Evolutionary conservation across 2,329 filamentous ascomycete genomes (phyloP).

Genomic region (Exophiala mesophila): DNA sequence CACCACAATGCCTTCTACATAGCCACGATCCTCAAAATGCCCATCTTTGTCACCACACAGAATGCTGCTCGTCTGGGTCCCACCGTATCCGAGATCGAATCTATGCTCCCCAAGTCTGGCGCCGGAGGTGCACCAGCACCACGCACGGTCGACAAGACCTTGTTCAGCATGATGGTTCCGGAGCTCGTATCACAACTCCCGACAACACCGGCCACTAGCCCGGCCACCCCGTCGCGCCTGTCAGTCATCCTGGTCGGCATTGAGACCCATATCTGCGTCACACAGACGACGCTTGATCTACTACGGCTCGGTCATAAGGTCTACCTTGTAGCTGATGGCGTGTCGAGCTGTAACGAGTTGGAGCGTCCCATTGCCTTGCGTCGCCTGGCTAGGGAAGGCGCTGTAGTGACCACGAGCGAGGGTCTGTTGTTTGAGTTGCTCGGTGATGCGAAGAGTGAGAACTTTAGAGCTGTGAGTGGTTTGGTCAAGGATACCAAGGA

Average conservation of each 20-base stretch:
- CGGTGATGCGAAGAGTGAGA: conserved; percentile 68
- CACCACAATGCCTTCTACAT: too few species aligned
- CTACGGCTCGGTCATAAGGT: conserved; percentile 70
- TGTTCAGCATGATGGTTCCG: conserved; percentile 76
- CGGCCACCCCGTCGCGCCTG: conserved; percentile 36
- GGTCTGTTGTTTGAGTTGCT: conserved; percentile 84
- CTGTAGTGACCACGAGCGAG: conserved; percentile 79
- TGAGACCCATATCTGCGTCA: conserved; percentile 90
- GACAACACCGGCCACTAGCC: conserved; percentile 27
- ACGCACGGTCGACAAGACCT: conserved; percentile 67
- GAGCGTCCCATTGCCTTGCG: conserved; percentile 77
- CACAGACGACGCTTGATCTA: conserved; percentile 83
- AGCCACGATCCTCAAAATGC: conserved; percentile 62
- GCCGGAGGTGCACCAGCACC: conserved; percentile 45
- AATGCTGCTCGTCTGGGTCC: conserved; percentile 71
- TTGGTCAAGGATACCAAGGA: conserved; percentile 72
- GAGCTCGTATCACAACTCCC: conserved; percentile 43
- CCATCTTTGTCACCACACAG: conserved; percentile 83
- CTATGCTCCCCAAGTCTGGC: conserved; percentile 46
- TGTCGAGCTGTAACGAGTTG: conserved; percentile 78
- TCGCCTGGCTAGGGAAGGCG: conserved; percentile 69
- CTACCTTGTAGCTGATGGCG: conserved; percentile 82
- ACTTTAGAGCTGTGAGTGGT: conserved; percentile 66
- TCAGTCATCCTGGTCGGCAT: conserved; percentile 81
- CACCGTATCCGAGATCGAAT: conserved; percentile 69